Evolutionary conservation across 176 grass and related monocot genomes (phyloP), one percentile per base, ranked within the genome.

Genomic region (Aegilops umbellulata): DNA sequence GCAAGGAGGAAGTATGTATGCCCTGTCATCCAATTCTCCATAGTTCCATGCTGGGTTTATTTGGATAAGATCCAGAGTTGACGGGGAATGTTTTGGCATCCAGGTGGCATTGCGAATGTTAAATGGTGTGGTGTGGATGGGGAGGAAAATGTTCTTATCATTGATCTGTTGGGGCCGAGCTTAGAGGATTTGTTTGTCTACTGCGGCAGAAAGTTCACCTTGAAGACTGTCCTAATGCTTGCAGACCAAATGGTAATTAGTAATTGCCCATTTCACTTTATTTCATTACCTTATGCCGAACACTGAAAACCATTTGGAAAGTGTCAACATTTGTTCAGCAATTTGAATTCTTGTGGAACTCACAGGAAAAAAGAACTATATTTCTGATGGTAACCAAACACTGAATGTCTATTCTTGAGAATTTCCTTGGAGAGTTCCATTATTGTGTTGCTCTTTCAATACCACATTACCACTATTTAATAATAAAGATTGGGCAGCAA

Each of bases 171-270:
- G n/a, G 90, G 93, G 0, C 93, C 93, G 0, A 95, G 90, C 74
- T 80, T 95, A 61, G 93, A 95, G 82, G 90, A 92, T 76, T 44
- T 92, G 25, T 91, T 95, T 83, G 90, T 90, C 65, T 95, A 95
- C 15, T 95, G 93, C 0, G 81, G 88, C 17, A 69, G 90, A 57
- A 95, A 85, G 12, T 92, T 95, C 73, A 82, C 93, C 4, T 80
- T 92, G 6, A 95, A 95, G 88, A 91, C 93, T 49, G 93, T 95
- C 41, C 81, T 95, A 72, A 95, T 92, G 93, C 55, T 95, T 63
- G 93, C 93, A 60, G 93, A 95, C 3, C 93, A 95, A 74, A 95
- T 95, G 93, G 93, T 95, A 92, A 87, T 34, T 46, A 26, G 8
- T 55, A 70, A 58, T 4, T 31, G 1, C 32, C 39, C 63, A 67